Base-by-base conservation (phyloP, 257 asterid species). In the Forsythia viridissima region DNA sequence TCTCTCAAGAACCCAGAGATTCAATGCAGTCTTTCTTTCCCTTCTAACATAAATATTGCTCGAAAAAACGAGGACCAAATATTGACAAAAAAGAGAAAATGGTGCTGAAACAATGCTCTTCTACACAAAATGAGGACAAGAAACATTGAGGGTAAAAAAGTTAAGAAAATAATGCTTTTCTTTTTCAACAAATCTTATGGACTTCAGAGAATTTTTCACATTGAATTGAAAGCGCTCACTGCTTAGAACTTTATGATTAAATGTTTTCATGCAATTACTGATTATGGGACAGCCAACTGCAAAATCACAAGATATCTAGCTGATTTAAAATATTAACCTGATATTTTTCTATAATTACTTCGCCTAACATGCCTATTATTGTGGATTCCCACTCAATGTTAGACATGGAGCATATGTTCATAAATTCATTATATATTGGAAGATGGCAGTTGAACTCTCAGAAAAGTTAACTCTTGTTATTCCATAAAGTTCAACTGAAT, bases 361-460 rank as follows among this genome's bases (percentile, higher is more conserved):
- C 61, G 24, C 18, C 37, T 42, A 44, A 30, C 13, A 6, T 3
- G 20, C 10, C 10, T 7, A 41, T 24, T 24, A n/a, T 46, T 46
- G 66, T 16, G 67, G 75, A 11, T 76, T 40, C 40, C 69, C 71
- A 74, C 36, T 80, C 48, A 24, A 48, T 42, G 42, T 42, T 41
- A 38, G 13, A 39, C 48, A 3, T 48, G 16, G 43, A 63, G 70
- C 6, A 63, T 10, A 10, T 10, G 16, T 63, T 10, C 16, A 9
- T 3, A 2, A 63, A 6, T 63, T 10, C 16, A 9, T 1, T 8
- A 63, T 63, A 34, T 21, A 63, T 63, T 8, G 36, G 38, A 63
- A 24, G 0, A 24, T 21, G 38, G 24, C 39, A 24, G 70, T 24
- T 51, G 30, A 68, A 41, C 46, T 40, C 66, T 6, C 3, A 34